These are phyloP conservation scores for Pichia sp. DNA, from an alignment of 1,139 yeast species.

Conservation along the genomic window DNA sequence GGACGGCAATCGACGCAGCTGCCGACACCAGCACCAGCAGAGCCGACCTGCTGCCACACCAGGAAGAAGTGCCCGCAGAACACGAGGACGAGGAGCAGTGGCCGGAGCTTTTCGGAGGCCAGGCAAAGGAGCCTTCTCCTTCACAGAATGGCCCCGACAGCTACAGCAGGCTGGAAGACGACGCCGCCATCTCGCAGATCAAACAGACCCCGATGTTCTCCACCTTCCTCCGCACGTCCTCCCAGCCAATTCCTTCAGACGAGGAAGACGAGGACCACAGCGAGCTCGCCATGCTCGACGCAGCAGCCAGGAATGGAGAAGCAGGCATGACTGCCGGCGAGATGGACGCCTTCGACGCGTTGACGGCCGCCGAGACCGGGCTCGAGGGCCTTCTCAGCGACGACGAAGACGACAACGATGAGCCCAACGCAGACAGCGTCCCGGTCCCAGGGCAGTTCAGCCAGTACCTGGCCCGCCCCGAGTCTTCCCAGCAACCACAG, in stretches of 20 bases:
- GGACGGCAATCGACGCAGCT: not conserved
- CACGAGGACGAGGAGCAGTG: constrained; percentile 13
- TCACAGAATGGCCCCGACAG: constrained; percentile 10
- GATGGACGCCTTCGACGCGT: constrained; percentile 9
- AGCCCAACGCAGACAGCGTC: not conserved
- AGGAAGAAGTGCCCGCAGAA: not conserved
- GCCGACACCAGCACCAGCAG: not conserved
- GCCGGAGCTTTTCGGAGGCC: constrained; percentile 20
- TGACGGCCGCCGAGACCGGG: constrained; percentile 4
- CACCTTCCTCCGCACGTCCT: constrained; percentile 17
- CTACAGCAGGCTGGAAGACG: not conserved
- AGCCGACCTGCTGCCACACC: not conserved
- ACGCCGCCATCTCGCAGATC: constrained; percentile 9
- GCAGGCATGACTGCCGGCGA: constrained; percentile 2
- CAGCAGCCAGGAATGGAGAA: not conserved
- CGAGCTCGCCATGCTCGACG: not conserved
- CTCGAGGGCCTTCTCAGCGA: constrained; percentile 14
- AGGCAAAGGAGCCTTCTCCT: constrained; percentile 20
- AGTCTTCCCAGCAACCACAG: not conserved
- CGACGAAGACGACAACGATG: constrained; percentile 9
- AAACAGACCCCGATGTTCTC: constrained; percentile 15
- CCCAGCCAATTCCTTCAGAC: constrained; percentile 13
- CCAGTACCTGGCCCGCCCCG: constrained; percentile 9
- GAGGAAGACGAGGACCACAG: not conserved
- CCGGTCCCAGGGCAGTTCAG: constrained; percentile 3